Percentiles rank a stretch among this genome's conserved stretches.
phyloP scores from a whole-genome alignment of 805 yeast genomes.

The Candida morakotiae region DNA sequence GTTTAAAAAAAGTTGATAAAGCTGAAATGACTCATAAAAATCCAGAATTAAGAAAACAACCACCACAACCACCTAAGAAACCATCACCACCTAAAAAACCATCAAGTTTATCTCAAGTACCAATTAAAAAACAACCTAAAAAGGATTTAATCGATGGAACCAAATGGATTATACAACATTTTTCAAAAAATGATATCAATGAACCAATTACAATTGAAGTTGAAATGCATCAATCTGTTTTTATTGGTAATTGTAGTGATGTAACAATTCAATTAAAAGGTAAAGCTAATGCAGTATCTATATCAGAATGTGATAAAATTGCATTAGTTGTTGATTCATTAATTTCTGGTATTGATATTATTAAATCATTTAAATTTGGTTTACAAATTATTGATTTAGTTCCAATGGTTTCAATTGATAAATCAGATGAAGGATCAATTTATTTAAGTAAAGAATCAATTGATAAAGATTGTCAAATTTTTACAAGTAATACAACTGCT shows the following conservation, averaged over 20 bases:
- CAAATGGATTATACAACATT: conserved; percentile 82
- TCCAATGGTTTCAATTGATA: conserved; percentile 84
- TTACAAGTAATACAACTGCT: conserved; percentile 80
- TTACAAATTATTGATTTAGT: conserved; percentile 78
- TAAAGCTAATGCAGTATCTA: conserved; percentile 82
- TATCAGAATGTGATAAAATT: conserved; percentile 66
- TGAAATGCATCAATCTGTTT: conserved; percentile 82
- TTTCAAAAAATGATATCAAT: conserved; percentile 44
- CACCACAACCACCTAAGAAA: conserved; percentile 42
- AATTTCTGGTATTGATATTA: conserved; percentile 83
- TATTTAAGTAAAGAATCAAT: conserved; percentile 73
- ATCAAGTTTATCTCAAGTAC: conserved; percentile 41
- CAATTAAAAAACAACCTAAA: conserved; percentile 33
- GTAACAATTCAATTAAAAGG: conserved; percentile 81
- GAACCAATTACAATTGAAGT: conserved; percentile 70
- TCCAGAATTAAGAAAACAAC: conserved; percentile 68
- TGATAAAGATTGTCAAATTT: conserved; percentile 59
- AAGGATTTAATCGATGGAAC: conserved; percentile 80
- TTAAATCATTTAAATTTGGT: conserved; percentile 77
- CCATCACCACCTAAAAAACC: conserved; percentile 89
- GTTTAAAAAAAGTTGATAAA: conserved; percentile 87
- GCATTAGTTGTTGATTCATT: conserved; percentile 81
- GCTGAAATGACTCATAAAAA: conserved; percentile 93
- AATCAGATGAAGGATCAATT: conserved; percentile 79
- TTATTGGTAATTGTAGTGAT: conserved; percentile 76